Conservation (phyloP, 306 rosid genomes). For the Amphicarpaea edgeworthii region DNA sequence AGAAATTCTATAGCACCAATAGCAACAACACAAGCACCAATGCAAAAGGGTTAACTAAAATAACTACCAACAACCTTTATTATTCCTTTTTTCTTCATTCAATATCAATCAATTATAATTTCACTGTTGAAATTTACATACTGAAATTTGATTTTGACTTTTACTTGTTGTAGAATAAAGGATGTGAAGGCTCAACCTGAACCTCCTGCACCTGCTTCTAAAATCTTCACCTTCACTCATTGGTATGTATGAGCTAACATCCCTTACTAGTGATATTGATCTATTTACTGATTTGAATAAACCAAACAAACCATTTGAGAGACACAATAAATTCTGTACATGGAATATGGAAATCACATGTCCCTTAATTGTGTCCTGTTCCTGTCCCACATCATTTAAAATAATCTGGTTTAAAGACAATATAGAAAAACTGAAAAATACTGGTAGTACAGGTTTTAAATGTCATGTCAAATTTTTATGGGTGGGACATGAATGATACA, state of each 20-base stretch:
- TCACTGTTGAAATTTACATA: not conserved
- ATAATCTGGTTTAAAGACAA: not conserved
- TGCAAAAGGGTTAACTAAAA: slow-evolving; percentile 51
- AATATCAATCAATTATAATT: not conserved
- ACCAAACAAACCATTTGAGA: slow-evolving; percentile 20
- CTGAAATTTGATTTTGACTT: slow-evolving; percentile 17
- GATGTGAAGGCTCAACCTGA: slow-evolving; percentile 35
- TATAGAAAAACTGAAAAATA: not conserved
- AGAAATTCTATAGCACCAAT: slow-evolving; percentile 49
- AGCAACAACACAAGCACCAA: slow-evolving; percentile 37
- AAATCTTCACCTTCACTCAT: slow-evolving; percentile 32
- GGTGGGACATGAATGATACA: not conserved
- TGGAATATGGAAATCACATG: not conserved
- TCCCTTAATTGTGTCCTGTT: not conserved
- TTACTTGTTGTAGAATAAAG: slow-evolving; percentile 43
- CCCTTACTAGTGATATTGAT: slow-evolving; percentile 7
- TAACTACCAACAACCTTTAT: not conserved
- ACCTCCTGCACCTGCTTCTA: slow-evolving; percentile 37
- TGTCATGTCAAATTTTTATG: not conserved
- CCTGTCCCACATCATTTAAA: not conserved
- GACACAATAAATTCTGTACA: not conserved
- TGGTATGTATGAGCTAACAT: slow-evolving; percentile 49
- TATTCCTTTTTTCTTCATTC: not conserved
- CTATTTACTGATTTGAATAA: slow-evolving; percentile 6
- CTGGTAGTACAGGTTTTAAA: too few relatives aligned